Percentiles rank a stretch among this genome's conserved stretches.
Conservation (phyloP, 192 early-diverging fungal genomes). For the Jimgerdemannia lactiflua region DNA sequence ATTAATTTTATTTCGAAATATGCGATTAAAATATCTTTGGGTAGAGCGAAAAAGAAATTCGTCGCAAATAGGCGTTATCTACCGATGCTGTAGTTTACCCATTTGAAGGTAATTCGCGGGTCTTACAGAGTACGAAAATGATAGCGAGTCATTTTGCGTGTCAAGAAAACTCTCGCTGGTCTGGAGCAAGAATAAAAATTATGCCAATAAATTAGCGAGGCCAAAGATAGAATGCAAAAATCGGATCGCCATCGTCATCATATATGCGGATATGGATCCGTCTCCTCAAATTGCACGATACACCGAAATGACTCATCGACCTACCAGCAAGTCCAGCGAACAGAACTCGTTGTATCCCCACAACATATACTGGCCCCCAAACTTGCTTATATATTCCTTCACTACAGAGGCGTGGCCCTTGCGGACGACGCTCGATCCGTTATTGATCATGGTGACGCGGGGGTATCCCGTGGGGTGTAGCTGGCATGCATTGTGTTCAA, state of each 20-base stretch:
- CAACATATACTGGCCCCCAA: not conserved
- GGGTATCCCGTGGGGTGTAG: not conserved
- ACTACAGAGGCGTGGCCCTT: not conserved
- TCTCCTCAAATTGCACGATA: not conserved
- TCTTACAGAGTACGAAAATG: not conserved
- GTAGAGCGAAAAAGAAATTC: not conserved
- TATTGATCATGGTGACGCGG: not conserved
- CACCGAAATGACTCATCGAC: not conserved
- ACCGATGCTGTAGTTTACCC: not conserved
- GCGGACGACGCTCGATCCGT: not conserved
- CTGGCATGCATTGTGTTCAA: not conserved
- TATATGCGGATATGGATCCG: not conserved
- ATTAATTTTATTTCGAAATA: too few species aligned
- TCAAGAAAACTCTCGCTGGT: not conserved
- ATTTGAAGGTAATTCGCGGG: not conserved
- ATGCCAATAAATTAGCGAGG: not conserved
- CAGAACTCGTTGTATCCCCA: not conserved
- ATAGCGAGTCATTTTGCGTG: not conserved
- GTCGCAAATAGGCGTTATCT: not conserved
- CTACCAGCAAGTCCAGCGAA: not conserved
- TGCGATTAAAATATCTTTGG: not conserved
- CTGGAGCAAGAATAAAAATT: not conserved
- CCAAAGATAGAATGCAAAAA: too few species aligned
- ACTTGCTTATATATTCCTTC: not conserved
- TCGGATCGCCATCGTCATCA: too few species aligned